Evolutionary conservation across 805 yeast genomes (phyloP), one percentile per base, ranked within the genome.

Genomic region (Alloascoidea africana): DNA sequence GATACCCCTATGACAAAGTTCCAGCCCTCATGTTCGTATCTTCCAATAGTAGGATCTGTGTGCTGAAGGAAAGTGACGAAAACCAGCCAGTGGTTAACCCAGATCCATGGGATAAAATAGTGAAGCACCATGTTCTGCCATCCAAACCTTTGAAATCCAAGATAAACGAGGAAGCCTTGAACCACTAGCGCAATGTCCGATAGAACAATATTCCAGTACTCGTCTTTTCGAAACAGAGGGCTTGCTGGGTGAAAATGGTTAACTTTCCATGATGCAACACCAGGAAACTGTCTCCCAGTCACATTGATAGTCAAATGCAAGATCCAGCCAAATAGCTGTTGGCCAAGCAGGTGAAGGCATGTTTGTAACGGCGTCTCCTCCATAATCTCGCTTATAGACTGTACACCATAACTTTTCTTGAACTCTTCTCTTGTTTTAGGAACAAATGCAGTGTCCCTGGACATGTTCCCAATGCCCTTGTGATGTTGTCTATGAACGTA

Each of bases 11-110:
- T 48, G 36, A 58, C 58, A 55, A 80, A 81, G 48, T 69, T 82
- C 94, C 94, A 83, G 56, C 76, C 77, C 32, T 59, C 50, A 41
- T 76, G 70, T 42, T 73, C 76, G 61, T 83, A 83, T 57, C 82
- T 94, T 18, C 94, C 87, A 66, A 84, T 66, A 13, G 69, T 48
- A 18, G 83, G 74, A 56, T 80, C 89, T 14, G 91, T 70, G 62
- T 83, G 94, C 58, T 83, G 94, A 49, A 83, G 68, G 57, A 62
- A 84, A 32, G 94, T 83, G 56, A 83, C 80, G 59, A 80, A 80
- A 35, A 84, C 93, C 46, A 83, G 66, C 94, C 94, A 83, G 62
- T 84, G 93, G 71, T 83, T 83, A 46, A 79, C 85, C 60, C 76
- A 76, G 38, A 80, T 46, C 60, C 76, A 83, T 23, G 94, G 94